Percentiles rank a stretch among this genome's conserved stretches.
These are phyloP conservation scores for Naganishia vaughanmartiniae DNA, from an alignment of 768 basidiomycete species.

Conservation along the genomic window DNA sequence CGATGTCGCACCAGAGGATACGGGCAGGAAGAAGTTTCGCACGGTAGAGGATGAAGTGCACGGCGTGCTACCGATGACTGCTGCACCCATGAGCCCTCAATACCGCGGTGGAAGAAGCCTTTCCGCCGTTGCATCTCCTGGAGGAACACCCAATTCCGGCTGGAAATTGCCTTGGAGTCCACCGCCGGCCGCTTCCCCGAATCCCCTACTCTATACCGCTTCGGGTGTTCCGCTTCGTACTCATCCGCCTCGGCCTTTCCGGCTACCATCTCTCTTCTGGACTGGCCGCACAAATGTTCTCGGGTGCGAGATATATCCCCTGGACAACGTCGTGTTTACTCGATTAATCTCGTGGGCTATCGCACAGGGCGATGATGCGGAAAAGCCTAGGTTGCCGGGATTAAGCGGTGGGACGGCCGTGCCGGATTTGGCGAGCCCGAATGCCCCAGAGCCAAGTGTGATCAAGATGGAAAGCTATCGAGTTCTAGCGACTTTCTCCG, in stretches of 20 bases:
- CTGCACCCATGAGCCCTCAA: constrained; percentile 32
- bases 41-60: constrained; percentile 34
- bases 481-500: constrained; percentile 64
- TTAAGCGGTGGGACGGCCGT: constrained; percentile 44
- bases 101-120: constrained; percentile 9
- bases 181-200: constrained; percentile 33
- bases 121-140: background rate
- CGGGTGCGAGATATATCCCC: constrained; percentile 44
- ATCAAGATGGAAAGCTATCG: constrained; percentile 59
- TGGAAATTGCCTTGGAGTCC: constrained; percentile 48
- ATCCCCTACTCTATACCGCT: constrained; percentile 1
- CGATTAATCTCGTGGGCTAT: constrained; percentile 55
- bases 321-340: constrained; percentile 55
- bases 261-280: constrained; percentile 49
- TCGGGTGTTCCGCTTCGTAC: constrained; percentile 29
- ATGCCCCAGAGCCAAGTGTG: constrained; percentile 48
- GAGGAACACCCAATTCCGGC: constrained; percentile 27
- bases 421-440: constrained; percentile 43
- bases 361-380: constrained; percentile 58
- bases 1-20: constrained; percentile 37
- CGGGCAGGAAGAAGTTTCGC: constrained; percentile 48
- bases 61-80: constrained; percentile 48
- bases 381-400: constrained; percentile 51
- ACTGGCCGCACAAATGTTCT: constrained; percentile 44
- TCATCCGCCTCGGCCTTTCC: constrained; percentile 35